Evolutionary conservation across 306 rosid species (phyloP).

Genomic region (Hippophae tibetana): DNA sequence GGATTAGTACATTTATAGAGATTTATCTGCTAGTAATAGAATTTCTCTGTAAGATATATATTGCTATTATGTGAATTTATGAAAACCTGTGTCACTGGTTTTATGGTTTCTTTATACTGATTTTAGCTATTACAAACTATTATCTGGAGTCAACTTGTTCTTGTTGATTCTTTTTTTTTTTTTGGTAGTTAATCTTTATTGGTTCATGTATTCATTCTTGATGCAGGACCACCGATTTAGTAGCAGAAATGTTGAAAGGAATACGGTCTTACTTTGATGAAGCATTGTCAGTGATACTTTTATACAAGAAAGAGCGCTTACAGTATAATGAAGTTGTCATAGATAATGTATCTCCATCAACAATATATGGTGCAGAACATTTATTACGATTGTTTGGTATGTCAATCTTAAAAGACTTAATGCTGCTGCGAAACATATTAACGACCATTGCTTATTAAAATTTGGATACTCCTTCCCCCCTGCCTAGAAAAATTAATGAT

Average conservation of each 20-base stretch:
- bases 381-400: conserved; percentile 89
- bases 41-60: too few relatives aligned
- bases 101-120: too few relatives aligned
- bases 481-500: too few relatives aligned
- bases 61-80: too few relatives aligned
- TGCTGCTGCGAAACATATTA: conserved; percentile 11
- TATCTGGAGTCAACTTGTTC: too few relatives aligned
- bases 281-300: conserved; percentile 81
- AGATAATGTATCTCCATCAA: conserved; percentile 66
- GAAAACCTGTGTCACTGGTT: too few relatives aligned
- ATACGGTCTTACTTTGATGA: conserved; percentile 87
- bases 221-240: conserved; percentile 59
- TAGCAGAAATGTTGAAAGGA: conserved; percentile 80
- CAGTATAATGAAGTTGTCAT: conserved; percentile 52
- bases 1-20: too few relatives aligned
- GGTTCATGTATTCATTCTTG: conserved; percentile 14
- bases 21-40: too few relatives aligned
- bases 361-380: conserved; percentile 93
- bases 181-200: too few relatives aligned
- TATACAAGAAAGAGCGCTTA: conserved; percentile 83
- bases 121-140: too few relatives aligned
- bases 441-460: background rate
- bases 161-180: too few relatives aligned
- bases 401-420: conserved; percentile 4
- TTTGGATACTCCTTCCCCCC: background rate